Evolutionary conservation across 2,329 filamentous ascomycete genomes (phyloP), one percentile per base, ranked within the genome.

Genomic region (Blumeriella jaapii): DNA sequence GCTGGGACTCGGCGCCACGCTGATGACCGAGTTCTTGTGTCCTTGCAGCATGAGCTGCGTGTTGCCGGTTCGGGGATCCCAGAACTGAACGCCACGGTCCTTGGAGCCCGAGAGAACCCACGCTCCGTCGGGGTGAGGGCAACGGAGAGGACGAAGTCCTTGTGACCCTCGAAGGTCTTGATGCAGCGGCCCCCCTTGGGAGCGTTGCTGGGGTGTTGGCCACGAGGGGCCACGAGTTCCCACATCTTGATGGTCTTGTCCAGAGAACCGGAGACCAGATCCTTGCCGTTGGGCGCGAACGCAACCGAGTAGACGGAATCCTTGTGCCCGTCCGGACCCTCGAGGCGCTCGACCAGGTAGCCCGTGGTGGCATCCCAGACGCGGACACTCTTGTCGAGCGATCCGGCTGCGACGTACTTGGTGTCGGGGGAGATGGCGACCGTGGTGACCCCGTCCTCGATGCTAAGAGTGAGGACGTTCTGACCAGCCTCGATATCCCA

Each of bases 181-280:
- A 95, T 78, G 57, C 91, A 96, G 59, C 93, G 85, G 50, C 91
- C 89, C 22, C 82, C 81, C 66, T 91, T 93, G 6, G 78, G 71
- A 19, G 70, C 74, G 28, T 73, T 69, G 54, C 71, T 74, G 29
- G 74, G 69, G 40, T 77, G 70, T 51, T 78, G 72, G 48, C 69
- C 68, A 49, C 82, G 73, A 28, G 79, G 74, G 14, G 81, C 73
- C 36, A 73, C 78, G 32, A 98, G 71, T 65, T 95, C 87, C 87
- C 91, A 98, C 81, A 96, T 93, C 68, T 95, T 94, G 68, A 96
- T 96, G 0, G 89, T 96, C 69, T 93, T 93, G 59, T 98, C 91
- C 50, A 96, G 65, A 69, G 82, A 93, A 45, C 91, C 91, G 52
- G 82, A 93, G 55, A 96, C 89, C 25, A 98, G 77, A 48, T 93